phyloP scores from a whole-genome alignment of 768 basidiomycete species.

The Cubamyces sp. region DNA sequence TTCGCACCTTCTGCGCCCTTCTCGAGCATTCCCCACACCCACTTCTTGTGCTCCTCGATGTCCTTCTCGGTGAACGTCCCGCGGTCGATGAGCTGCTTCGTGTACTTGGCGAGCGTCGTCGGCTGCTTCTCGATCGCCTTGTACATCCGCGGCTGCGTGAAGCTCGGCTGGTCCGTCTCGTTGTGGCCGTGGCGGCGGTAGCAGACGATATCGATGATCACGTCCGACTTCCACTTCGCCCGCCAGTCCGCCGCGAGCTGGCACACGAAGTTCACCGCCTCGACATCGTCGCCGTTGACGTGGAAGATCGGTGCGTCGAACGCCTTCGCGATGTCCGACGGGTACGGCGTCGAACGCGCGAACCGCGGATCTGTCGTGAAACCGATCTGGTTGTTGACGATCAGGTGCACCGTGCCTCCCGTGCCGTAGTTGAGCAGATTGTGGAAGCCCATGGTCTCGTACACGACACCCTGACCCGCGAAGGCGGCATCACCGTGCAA shows the following conservation, averaged over 20 bases:
- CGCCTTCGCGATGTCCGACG: conserved; percentile 96
- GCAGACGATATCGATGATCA: conserved; percentile 97
- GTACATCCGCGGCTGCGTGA: conserved; percentile 99
- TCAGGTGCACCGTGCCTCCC: conserved; percentile 96
- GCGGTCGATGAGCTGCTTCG: conserved; percentile 86
- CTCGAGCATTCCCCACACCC: conserved; percentile 99
- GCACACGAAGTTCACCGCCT: conserved; percentile 98
- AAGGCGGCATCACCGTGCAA: conserved; percentile 98
- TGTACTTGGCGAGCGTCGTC: conserved; percentile 88
- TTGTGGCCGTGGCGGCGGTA: conserved; percentile 99
- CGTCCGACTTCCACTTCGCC: conserved; percentile 98
- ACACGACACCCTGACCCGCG: conserved; percentile 96
- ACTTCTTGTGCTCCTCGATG: conserved; percentile 97
- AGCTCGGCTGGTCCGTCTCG: conserved; percentile 97
- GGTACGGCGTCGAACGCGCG: conserved; percentile 96
- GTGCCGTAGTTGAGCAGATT: conserved; percentile 95
- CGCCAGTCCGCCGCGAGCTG: conserved; percentile 98
- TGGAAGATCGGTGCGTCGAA: conserved; percentile 99
- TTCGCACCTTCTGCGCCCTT: conserved; percentile 90
- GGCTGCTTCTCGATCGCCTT: conserved; percentile 93
- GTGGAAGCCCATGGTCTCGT: conserved; percentile 99
- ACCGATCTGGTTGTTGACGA: conserved; percentile 99
- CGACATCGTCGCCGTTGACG: conserved; percentile 98
- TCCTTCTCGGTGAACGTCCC: conserved; percentile 95
- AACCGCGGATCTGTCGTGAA: conserved; percentile 99